Evolutionary conservation across 148 eudicot genomes (phyloP).

Genomic region (Cornus kousa): DNA sequence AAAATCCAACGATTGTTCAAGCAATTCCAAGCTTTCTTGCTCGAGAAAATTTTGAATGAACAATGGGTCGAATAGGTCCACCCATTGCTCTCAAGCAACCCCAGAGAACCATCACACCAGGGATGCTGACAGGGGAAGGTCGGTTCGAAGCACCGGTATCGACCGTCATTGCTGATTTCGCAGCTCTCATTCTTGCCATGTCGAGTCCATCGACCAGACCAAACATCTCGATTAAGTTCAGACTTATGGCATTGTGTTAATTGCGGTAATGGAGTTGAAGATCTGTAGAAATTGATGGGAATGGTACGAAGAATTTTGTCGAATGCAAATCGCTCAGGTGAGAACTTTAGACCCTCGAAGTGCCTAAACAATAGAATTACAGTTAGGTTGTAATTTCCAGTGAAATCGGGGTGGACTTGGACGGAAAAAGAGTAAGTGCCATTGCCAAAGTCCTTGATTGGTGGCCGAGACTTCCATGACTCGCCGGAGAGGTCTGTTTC

Average conservation of each 20-base stretch:
- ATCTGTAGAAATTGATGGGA: constrained; percentile 42
- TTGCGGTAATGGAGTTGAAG: constrained; percentile 33
- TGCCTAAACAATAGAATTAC: constrained; percentile 69
- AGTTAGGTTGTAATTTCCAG: constrained; percentile 70
- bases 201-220: constrained; percentile 97
- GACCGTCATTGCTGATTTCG: constrained; percentile 60
- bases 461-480: constrained; percentile 81
- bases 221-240: constrained; percentile 56
- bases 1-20: constrained; percentile 71
- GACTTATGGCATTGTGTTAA: constrained; percentile 44
- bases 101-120: constrained; percentile 86
- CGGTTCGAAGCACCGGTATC: constrained; percentile 60
- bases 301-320: constrained; percentile 55
- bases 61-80: constrained; percentile 97
- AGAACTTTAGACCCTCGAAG: constrained; percentile 66
- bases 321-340: constrained; percentile 56
- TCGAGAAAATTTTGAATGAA: constrained; percentile 53
- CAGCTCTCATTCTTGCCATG: constrained; percentile 70
- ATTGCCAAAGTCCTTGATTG: constrained; percentile 64
- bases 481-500: constrained; percentile 77
- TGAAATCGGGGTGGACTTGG: constrained; percentile 83
- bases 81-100: constrained; percentile 84
- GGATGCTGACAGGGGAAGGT: constrained; percentile 61
- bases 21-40: constrained; percentile 73
- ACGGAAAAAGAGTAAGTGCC: constrained; percentile 71